These are phyloP conservation scores for Halenospora varia DNA, from an alignment of 495 filamentous ascomycete species.

Conservation along the genomic window DNA sequence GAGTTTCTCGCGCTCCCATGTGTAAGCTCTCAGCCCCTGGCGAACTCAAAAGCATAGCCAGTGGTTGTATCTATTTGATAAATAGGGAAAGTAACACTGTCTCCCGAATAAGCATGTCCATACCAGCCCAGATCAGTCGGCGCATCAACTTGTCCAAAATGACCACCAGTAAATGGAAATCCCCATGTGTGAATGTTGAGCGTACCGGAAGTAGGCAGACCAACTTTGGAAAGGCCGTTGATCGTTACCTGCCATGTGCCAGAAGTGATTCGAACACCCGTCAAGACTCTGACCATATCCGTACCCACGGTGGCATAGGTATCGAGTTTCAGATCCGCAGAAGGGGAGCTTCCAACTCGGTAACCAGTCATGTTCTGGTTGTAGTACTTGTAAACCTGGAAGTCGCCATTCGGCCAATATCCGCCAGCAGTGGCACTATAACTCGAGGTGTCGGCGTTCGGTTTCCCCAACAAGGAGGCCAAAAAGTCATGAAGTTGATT, in stretches of 20 bases:
- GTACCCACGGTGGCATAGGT: slow-evolving; percentile 29
- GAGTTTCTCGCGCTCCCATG: no score
- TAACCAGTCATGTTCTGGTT: slow-evolving; percentile 34
- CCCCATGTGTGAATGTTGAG: slow-evolving; percentile 33
- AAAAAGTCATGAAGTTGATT: slow-evolving; percentile 35
- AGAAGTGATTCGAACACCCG: slow-evolving; percentile 26
- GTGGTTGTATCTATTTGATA: slow-evolving; percentile 31
- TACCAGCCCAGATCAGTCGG: slow-evolving; percentile 29
- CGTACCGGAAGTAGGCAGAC: slow-evolving; percentile 27
- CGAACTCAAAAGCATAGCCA: slow-evolving; percentile 36
- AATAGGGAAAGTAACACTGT: slow-evolving; percentile 31
- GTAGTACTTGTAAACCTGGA: slow-evolving; percentile 45
- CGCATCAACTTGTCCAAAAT: slow-evolving; percentile 29
- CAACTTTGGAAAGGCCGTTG: slow-evolving; percentile 26
- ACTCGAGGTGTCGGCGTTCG: slow-evolving; percentile 21
- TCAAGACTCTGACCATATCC: slow-evolving; percentile 29
- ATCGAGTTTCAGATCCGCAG: slow-evolving; percentile 32
- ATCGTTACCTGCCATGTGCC: slow-evolving; percentile 34
- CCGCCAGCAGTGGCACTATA: slow-evolving; percentile 18
- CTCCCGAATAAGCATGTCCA: slow-evolving; percentile 29
- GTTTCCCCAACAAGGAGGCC: slow-evolving; percentile 30
- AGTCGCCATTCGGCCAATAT: slow-evolving; percentile 24
- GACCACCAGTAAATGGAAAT: slow-evolving; percentile 13
- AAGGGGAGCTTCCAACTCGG: slow-evolving; percentile 28
- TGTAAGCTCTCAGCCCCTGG: no score